Percentiles rank a stretch among this genome's conserved stretches.
Conservation (phyloP, 306 rosid species). For the Glycine latifolia region DNA sequence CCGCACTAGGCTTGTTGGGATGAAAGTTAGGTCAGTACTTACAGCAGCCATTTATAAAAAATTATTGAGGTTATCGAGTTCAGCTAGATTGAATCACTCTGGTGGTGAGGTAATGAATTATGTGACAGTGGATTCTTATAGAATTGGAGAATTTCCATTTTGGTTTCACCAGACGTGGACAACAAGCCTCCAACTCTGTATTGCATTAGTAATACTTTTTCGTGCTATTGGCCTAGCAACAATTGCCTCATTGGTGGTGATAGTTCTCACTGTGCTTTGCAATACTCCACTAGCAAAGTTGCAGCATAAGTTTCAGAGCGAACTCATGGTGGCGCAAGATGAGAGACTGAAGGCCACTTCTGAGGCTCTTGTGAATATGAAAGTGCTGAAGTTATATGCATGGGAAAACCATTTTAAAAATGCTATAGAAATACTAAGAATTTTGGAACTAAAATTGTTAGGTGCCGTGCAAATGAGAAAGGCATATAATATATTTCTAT, state of each 20-base stretch:
- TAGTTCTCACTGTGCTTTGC: not conserved
- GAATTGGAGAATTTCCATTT: not conserved
- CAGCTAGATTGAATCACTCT: not conserved
- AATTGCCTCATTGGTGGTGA: not conserved
- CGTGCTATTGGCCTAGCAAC: not conserved
- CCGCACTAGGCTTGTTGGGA: not conserved
- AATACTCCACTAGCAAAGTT: not conserved
- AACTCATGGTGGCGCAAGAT: not conserved
- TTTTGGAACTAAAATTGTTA: constrained; percentile 59
- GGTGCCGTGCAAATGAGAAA: constrained; percentile 54
- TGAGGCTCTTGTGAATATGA: not conserved
- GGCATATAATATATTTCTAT: constrained; percentile 55
- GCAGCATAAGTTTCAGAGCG: not conserved
- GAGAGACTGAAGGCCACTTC: not conserved
- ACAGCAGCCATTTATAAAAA: not conserved
- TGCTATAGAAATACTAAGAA: constrained; percentile 56
- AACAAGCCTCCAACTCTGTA: not conserved
- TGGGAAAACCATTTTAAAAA: not conserved
- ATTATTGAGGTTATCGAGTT: not conserved
- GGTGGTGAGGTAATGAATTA: not conserved
- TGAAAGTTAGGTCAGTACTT: not conserved
- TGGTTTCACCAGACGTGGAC: not conserved
- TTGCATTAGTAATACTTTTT: not conserved
- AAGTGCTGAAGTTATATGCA: not conserved
- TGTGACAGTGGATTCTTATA: not conserved